phyloP scores from a whole-genome alignment of 208 protist genomes.

The Acanthamoeba lenticulata region DNA sequence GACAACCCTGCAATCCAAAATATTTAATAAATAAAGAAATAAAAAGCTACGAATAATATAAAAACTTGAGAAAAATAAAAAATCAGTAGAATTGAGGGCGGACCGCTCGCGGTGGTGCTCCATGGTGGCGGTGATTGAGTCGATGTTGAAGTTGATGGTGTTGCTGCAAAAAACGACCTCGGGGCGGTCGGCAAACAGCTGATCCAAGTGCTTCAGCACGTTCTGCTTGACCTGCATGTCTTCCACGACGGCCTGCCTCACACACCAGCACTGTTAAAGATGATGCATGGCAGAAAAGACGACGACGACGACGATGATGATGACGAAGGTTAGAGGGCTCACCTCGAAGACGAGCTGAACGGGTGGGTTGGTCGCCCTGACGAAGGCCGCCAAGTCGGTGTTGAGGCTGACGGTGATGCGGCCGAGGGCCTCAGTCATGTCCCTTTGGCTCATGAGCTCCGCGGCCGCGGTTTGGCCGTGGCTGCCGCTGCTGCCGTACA shows the following conservation, averaged over 20 bases:
- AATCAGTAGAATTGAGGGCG: neutral
- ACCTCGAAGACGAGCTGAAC: slow-evolving; percentile 3
- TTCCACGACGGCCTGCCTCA: neutral
- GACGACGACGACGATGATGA: neutral
- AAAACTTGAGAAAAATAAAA: neutral
- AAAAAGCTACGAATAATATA: no score
- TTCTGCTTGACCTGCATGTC: neutral
- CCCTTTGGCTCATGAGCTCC: neutral
- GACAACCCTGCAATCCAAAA: neutral
- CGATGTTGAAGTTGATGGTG: slow-evolving; percentile 31
- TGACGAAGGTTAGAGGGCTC: neutral
- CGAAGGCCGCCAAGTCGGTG: neutral
- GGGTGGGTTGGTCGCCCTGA: neutral
- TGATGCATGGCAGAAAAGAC: neutral
- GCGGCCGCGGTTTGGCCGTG: neutral
- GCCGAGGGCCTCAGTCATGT: neutral
- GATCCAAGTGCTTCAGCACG: neutral
- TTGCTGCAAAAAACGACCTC: neutral
- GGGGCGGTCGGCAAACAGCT: neutral
- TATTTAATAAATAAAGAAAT: neutral
- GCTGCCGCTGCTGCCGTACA: neutral
- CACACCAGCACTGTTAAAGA: neutral
- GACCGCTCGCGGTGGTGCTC: neutral
- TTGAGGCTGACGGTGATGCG: neutral
- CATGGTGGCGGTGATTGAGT: neutral